These are phyloP conservation scores for Calocybe cyanea DNA, from an alignment of 768 basidiomycete genomes.

Conservation along the genomic window DNA sequence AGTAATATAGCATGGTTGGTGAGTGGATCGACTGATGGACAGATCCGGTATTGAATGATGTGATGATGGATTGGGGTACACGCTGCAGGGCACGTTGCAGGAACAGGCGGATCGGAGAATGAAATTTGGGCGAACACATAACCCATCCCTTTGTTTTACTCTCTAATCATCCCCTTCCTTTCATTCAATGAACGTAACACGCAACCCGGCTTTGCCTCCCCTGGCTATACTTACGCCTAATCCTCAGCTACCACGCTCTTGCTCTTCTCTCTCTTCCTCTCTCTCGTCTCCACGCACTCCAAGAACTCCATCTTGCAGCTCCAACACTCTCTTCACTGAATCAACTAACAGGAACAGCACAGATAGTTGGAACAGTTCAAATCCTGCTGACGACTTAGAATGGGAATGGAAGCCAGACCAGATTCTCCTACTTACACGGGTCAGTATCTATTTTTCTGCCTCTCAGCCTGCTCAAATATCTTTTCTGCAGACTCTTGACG, in stretches of 20 bases:
- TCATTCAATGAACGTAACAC: constrained; percentile 49
- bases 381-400: constrained; percentile 58
- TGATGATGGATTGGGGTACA: constrained; percentile 24
- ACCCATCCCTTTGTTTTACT: neutral
- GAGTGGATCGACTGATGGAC: no score
- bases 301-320: constrained; percentile 47
- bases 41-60: no score
- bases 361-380: constrained; percentile 85
- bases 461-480: constrained; percentile 13
- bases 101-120: constrained; percentile 18
- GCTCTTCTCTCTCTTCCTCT: constrained; percentile 47
- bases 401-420: constrained; percentile 78
- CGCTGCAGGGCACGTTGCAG: constrained; percentile 41
- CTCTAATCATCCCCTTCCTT: constrained; percentile 21
- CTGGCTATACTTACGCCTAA: constrained; percentile 64
- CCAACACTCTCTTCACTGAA: constrained; percentile 48
- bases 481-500: constrained; percentile 65
- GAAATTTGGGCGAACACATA: constrained; percentile 15
- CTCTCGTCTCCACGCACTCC: constrained; percentile 57
- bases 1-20: neutral
- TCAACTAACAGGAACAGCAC: constrained; percentile 63
- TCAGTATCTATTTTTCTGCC: constrained; percentile 29
- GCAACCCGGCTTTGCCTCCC: constrained; percentile 43
- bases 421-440: constrained; percentile 60
- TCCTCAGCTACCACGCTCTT: constrained; percentile 47